A percentile compares a stretch with the other conserved stretches of the same genome.
Conservation (phyloP, 1,139 yeast genomes). For the Saccharomyces pastorianus region DNA sequence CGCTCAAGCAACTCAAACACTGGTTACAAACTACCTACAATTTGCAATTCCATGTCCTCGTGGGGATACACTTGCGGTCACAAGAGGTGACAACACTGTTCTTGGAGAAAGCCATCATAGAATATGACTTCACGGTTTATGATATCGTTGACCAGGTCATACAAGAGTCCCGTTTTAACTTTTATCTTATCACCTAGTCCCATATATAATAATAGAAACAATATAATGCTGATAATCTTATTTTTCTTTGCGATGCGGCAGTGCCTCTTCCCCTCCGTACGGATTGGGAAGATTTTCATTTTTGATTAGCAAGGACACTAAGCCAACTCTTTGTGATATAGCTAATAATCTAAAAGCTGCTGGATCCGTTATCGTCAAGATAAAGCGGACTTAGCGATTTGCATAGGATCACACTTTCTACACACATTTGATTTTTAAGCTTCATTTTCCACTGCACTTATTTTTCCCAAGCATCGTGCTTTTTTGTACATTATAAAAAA, state of each 20-base stretch:
- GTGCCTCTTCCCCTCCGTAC: slow-evolving; percentile 11
- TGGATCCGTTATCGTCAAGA: background rate
- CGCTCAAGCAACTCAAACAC: slow-evolving; percentile 14
- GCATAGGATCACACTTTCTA: background rate
- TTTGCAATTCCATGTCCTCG: slow-evolving; percentile 11
- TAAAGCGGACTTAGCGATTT: background rate
- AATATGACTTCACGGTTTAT: slow-evolving; percentile 15
- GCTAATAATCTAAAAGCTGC: background rate
- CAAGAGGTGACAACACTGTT: slow-evolving; percentile 25
- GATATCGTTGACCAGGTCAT: slow-evolving; percentile 13
- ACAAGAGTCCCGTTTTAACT: slow-evolving; percentile 18
- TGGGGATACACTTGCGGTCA: slow-evolving; percentile 29
- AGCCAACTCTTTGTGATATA: background rate
- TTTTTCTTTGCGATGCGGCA: slow-evolving; percentile 2
- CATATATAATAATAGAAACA: slow-evolving; percentile 7
- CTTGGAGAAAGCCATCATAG: slow-evolving; percentile 23
- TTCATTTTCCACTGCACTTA: background rate
- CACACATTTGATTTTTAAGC: background rate
- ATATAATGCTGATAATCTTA: background rate
- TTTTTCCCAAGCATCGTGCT: background rate
- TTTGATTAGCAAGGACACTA: background rate
- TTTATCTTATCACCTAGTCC: slow-evolving; percentile 11
- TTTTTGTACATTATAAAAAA: background rate
- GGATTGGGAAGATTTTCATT: slow-evolving; percentile 10
- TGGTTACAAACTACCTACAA: slow-evolving; percentile 5